Conservation (phyloP, 768 basidiomycete genomes). For the Kockovaella imperatae region DNA sequence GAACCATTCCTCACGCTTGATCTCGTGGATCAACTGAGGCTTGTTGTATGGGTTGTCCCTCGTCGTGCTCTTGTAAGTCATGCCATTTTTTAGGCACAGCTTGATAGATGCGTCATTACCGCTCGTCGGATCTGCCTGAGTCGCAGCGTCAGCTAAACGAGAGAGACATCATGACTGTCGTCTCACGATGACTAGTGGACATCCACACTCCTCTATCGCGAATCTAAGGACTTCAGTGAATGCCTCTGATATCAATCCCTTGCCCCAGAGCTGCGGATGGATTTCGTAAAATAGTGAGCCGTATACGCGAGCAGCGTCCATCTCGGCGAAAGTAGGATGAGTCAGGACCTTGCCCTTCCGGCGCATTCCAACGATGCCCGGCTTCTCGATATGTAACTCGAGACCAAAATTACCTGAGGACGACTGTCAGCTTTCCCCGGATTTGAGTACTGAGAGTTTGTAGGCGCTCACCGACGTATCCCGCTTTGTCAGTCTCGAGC, state of each 20-base stretch:
- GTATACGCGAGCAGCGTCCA: slow-evolving; percentile 4
- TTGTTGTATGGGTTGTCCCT: slow-evolving; percentile 16
- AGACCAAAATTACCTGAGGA: slow-evolving; percentile 26
- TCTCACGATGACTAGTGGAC: slow-evolving; percentile 21
- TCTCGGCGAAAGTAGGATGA: slow-evolving; percentile 22
- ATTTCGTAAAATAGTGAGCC: slow-evolving; percentile 39
- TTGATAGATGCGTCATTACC: slow-evolving; percentile 31
- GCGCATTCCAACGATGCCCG: slow-evolving; percentile 11
- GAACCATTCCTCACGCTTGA: slow-evolving; percentile 33
- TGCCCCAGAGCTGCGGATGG: slow-evolving; percentile 41
- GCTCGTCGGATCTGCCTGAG: slow-evolving; percentile 29
- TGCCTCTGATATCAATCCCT: slow-evolving; percentile 36
- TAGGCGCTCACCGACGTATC: slow-evolving; percentile 36
- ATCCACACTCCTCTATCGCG: slow-evolving; percentile 37
- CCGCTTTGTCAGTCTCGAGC: slow-evolving; percentile 20
- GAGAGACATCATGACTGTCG: background rate
- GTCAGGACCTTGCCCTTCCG: slow-evolving; percentile 10
- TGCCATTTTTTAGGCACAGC: slow-evolving; percentile 21
- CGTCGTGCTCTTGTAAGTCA: slow-evolving; percentile 16
- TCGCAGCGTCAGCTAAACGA: background rate
- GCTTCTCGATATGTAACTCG: slow-evolving; percentile 13
- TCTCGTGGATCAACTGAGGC: slow-evolving; percentile 30
- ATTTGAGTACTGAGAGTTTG: no score
- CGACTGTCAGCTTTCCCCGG: background rate
- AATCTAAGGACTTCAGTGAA: slow-evolving; percentile 37